Base-by-base conservation (phyloP, 257 asterid species). In the Solanum commersonii region DNA sequence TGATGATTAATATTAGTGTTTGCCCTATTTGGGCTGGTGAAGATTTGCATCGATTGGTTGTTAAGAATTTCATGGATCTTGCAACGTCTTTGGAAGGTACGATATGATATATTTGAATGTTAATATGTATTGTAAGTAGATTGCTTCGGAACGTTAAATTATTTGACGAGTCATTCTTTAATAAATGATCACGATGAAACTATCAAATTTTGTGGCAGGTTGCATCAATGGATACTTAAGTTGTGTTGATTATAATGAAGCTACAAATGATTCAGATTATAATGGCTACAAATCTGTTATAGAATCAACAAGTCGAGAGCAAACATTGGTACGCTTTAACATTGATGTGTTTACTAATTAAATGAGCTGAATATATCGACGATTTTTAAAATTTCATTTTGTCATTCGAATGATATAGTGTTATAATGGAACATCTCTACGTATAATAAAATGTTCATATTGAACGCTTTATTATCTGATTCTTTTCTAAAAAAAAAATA, bases 21-120 rank as follows among this genome's bases (percentile, higher is more conserved):
- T 93, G 83, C 40, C 95, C 94, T 13, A 92, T 89, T 40, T 93
- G 95, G 94, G 88, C 93, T 10, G 94, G 95, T n/a, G 93, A 92
- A 59, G 95, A 92, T 87, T 85, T 93, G 77, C 95, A 90, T 23
- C 65, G 83, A 3, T 77, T 91, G 88, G 93, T 92, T 1, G 91
- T 87, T 7, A 93, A 88, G 29, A 93, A 93, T 88, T 93, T 93
- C 88, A 89, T 63, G 46, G 94, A 89, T 79, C 92, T 93, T 85
- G 90, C 95, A 5, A 79, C 87, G 84, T 84, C 95, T 31, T 82
- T 93, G 49, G 93, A 92, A 87, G 94, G 95, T 92, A 7, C 13
- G 31, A 4, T 25, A 2, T 0, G 34, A 56, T 56, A 56, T 56
- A 56, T 56, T 56, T 56, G 4, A 56, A 56, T 18, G 60, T 49